Conservation (phyloP, 441 rosid genomes). For the Eruca vesicaria region DNA sequence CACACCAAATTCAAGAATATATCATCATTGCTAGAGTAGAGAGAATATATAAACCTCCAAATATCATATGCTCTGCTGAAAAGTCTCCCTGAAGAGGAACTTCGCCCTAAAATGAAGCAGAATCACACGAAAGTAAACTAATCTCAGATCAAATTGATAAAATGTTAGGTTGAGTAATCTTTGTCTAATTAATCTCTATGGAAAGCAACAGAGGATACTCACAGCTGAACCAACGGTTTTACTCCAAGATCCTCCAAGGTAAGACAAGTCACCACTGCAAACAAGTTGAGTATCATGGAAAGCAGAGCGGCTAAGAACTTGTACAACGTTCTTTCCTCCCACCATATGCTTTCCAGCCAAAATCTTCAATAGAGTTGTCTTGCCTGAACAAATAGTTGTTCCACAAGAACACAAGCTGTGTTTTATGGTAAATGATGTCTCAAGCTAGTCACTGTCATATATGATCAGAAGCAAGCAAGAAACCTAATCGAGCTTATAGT, state of each 20-base stretch:
- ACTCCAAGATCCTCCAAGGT: conserved; percentile 83
- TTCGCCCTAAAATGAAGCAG: conserved; percentile 45
- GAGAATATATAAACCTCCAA: conserved; percentile 52
- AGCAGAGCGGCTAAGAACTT: conserved; percentile 57
- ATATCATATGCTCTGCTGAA: conserved; percentile 70
- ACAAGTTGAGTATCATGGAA: conserved; percentile 73
- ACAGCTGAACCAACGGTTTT: conserved; percentile 74
- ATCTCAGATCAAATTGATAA: background rate
- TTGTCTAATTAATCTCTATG: background rate
- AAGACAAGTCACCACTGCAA: conserved; percentile 64
- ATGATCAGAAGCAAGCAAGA: background rate
- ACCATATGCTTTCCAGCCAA: conserved; percentile 75
- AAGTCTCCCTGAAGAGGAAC: conserved; percentile 78
- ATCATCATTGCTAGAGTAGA: background rate
- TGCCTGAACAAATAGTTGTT: conserved; percentile 36
- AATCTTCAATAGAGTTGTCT: conserved; percentile 68
- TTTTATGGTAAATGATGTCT: background rate
- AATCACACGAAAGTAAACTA: background rate
- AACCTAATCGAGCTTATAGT: background rate
- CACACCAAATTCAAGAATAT: background rate
- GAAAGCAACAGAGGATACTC: conserved; percentile 29
- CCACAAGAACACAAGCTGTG: background rate
- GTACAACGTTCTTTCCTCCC: conserved; percentile 64
- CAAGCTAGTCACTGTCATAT: background rate
- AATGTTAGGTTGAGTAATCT: too few species aligned